Evolutionary conservation across 2,329 filamentous ascomycete genomes (phyloP), one percentile per base, ranked within the genome.

Genomic region (Diplodia mutila): DNA sequence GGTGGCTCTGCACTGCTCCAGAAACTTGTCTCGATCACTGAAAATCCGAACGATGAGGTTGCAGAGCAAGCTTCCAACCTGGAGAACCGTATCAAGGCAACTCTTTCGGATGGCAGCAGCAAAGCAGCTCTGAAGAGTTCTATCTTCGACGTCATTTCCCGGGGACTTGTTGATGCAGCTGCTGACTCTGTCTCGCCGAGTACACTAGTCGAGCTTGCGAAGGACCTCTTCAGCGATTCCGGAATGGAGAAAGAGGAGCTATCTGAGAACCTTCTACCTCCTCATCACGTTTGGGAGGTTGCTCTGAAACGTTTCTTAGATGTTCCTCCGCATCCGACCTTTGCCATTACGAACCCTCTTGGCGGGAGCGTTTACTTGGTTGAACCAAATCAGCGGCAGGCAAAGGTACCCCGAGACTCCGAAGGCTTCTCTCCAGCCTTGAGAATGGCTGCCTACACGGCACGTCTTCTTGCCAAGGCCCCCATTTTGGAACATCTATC

Each of bases 281-380:
- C 85, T 71, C 79, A 82, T 0, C 80, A 84, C 2, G 79, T 86
- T 11, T 97, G 94, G 93, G 83, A 85, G 72, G 72, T 82, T 16
- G 86, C 91, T 16, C 78, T 97, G 2, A 74, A 76, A 0, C 80
- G 80, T 1, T 84, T 93, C 67, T 78, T 91, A 6, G 76, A 82
- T 34, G 74, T 79, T 1, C 72, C 80, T 1, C 85, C 89, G 2
- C 86, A 87, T 69, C 82, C 86, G 5, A 89, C 92, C 0, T 79
- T 97, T 3, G 87, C 92, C 0, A 86, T 97, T 4, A 92, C 90
- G 2, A 94, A 89, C 74, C 85, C 85, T 27, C 81, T 97, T 7
- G 88, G 87, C 0, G 92, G 92, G 3, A 87, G 87, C 0, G 86
- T 91, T 6, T 89, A 90, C 70, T 79, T 97, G 3, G 83, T 90